Percentiles rank a stretch among this genome's conserved stretches.
Conservation (phyloP, 306 rosid genomes). For the Pterocarpus santalinus region DNA sequence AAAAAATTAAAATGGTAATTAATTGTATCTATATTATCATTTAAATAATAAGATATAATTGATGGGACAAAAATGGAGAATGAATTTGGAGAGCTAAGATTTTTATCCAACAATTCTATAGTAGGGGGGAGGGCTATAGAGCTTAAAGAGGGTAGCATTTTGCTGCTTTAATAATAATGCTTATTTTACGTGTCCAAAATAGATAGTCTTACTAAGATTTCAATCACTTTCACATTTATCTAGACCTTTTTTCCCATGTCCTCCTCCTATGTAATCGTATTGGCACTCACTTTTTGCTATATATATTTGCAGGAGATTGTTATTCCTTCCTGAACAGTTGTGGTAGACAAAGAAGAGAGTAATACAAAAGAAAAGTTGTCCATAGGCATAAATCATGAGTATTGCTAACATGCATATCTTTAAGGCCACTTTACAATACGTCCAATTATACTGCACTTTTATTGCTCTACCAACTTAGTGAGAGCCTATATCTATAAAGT, state of each 20-base stretch:
- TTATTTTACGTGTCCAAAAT: slow-evolving; percentile 28
- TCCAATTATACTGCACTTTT: slow-evolving; percentile 13
- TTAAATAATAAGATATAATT: too few species aligned
- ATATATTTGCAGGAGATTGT: neutral
- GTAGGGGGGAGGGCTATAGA: neutral
- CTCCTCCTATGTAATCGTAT: slow-evolving; percentile 2
- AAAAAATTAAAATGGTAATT: too few species aligned
- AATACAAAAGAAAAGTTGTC: slow-evolving; percentile 9
- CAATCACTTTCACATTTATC: slow-evolving; percentile 37
- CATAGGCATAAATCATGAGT: neutral
- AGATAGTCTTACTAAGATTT: slow-evolving; percentile 34
- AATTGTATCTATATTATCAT: too few species aligned
- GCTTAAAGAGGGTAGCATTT: slow-evolving; percentile 15
- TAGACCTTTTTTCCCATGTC: slow-evolving; percentile 31
- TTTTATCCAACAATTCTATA: neutral
- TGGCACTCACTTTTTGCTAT: neutral
- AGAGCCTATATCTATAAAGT: neutral
- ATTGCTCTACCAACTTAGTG: neutral
- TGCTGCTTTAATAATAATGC: neutral
- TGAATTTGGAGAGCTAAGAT: too few species aligned
- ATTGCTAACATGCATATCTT: neutral
- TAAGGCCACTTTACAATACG: neutral
- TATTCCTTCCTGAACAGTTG: slow-evolving; percentile 6
- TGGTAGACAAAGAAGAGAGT: too few species aligned
- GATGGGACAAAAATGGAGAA: too few species aligned